phyloP scores from a whole-genome alignment of 1,139 yeast genomes.

The Hyphopichia wangnamkhiaoensis region DNA sequence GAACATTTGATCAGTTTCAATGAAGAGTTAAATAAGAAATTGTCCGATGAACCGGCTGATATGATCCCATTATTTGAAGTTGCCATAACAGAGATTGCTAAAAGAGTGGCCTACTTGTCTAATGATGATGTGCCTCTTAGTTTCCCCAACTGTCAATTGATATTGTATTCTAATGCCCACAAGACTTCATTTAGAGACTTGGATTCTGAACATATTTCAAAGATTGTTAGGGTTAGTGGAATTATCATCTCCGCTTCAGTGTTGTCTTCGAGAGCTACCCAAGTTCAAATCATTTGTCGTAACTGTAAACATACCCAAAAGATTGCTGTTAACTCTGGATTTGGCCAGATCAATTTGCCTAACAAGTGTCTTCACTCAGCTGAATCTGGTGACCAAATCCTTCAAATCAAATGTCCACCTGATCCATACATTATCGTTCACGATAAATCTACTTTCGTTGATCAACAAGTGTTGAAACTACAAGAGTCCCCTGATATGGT shows the following conservation, averaged over 20 bases:
- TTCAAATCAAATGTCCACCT: conserved; percentile 73
- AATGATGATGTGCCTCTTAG: conserved; percentile 54
- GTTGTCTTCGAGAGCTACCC: conserved; percentile 83
- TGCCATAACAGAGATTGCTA: conserved; percentile 90
- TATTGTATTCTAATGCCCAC: conserved; percentile 72
- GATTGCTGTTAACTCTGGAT: conserved; percentile 67
- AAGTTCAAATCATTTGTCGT: conserved; percentile 82
- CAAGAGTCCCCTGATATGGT: conserved; percentile 98
- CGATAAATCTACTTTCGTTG: conserved; percentile 88
- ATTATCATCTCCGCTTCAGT: conserved; percentile 92
- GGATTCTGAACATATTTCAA: conserved; percentile 85
- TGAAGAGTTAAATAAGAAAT: conserved; percentile 82
- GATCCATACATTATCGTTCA: conserved; percentile 94
- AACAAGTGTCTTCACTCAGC: conserved; percentile 70
- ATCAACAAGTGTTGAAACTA: conserved; percentile 89
- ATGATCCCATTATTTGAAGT: conserved; percentile 85
- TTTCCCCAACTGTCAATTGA: conserved; percentile 83
- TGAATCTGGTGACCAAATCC: conserved; percentile 41
- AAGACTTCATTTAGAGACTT: conserved; percentile 76
- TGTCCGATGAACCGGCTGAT: conserved; percentile 86
- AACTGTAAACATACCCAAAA: conserved; percentile 80
- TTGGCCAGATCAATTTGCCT: conserved; percentile 81
- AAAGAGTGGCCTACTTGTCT: conserved; percentile 67
- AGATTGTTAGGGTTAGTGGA: conserved; percentile 89
- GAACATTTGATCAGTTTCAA: conserved; percentile 87